A percentile compares a stretch with the other conserved stretches of the same genome.
Conservation (phyloP, 2,329 filamentous ascomycete genomes). For the Talaromyces pinophilus region DNA sequence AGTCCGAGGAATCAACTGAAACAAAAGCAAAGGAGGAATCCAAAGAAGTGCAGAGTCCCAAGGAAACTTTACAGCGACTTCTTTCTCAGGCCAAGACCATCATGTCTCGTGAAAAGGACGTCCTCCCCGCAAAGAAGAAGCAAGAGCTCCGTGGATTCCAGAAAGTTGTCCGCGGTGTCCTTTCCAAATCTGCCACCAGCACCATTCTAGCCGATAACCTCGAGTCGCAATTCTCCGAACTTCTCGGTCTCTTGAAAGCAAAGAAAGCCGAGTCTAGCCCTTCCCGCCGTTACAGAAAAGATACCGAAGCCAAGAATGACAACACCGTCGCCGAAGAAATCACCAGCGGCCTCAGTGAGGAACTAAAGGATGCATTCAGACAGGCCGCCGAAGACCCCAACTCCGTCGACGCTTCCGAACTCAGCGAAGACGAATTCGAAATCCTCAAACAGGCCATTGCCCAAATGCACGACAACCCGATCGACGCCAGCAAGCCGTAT, state of each 20-base stretch:
- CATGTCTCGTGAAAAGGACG: slow-evolving; percentile 54
- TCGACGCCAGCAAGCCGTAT: slow-evolving; percentile 79
- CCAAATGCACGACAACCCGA: slow-evolving; percentile 70
- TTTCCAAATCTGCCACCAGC: slow-evolving; percentile 55
- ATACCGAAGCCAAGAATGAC: neutral
- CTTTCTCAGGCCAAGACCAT: slow-evolving; percentile 62
- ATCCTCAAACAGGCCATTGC: slow-evolving; percentile 59
- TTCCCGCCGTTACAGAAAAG: slow-evolving; percentile 27
- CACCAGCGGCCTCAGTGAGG: slow-evolving; percentile 27
- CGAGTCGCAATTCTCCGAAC: slow-evolving; percentile 56
- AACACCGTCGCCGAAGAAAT: slow-evolving; percentile 24
- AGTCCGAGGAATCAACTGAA: slow-evolving; percentile 27
- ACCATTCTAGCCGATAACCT: slow-evolving; percentile 51
- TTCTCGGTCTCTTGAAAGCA: slow-evolving; percentile 53
- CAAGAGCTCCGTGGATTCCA: slow-evolving; percentile 73
- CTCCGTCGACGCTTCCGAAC: slow-evolving; percentile 44
- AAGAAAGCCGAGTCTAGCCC: slow-evolving; percentile 30
- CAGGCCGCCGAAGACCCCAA: slow-evolving; percentile 34
- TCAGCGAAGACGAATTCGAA: slow-evolving; percentile 51
- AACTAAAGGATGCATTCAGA: slow-evolving; percentile 39
- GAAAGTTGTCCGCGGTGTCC: slow-evolving; percentile 62
- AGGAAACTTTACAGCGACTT: slow-evolving; percentile 56
- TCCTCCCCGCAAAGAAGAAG: slow-evolving; percentile 70
- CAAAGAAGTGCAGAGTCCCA: slow-evolving; percentile 43
- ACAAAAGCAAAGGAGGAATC: slow-evolving; percentile 32